Base-by-base conservation (phyloP, 495 filamentous ascomycete genomes). In the Podospora pseudoanserina region DNA sequence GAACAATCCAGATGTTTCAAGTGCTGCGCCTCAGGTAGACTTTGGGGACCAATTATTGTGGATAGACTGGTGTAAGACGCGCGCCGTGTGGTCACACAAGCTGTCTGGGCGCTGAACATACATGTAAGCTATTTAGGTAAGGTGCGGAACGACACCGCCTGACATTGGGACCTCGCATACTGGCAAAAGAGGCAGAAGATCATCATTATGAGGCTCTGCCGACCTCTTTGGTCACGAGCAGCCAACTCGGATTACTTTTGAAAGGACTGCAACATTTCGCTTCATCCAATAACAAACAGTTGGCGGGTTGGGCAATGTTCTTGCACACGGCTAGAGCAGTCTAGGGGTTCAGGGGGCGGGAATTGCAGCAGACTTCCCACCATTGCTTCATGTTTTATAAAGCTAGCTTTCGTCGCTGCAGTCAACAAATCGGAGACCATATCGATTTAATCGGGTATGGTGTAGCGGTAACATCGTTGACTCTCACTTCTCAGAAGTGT, bases 401-500 rank as follows among this genome's bases (percentile, higher is more conserved):
- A 16, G 1, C 13, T 5, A 49, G 9, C 2, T 0, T 0, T 3
- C 9, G 13, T 2, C 13, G 0, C 15, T 2, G 11, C 30, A 60
- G 15, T 56, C 28, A 69, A 20, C 23, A 49, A 30, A 49, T 75
- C 26, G 72, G 73, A 30, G 63, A 32, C 53, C 19, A 61, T 63
- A 19, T 30, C 64, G n/a, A 54, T 59, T 16, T 58, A 60, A 65
- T 60, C 61, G 60, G 64, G 68, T 64, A 64, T 67, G 61, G 65
- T 67, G 53, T 68, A 64, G 39, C 16, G 59, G 60, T 65, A 65
- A 67, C 61, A 64, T 66, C 57, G 61, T 59, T 66, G 56, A 70
- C 63, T 71, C 78, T 63, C 71, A 79, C 61, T 64, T 86, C 80
- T 32, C 84, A 73, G 66, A 88, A 84, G 66, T 87, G 67, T 32